Evolutionary conservation across 345 rosid species (phyloP).

Genomic region (Rubroshorea leprosula): DNA sequence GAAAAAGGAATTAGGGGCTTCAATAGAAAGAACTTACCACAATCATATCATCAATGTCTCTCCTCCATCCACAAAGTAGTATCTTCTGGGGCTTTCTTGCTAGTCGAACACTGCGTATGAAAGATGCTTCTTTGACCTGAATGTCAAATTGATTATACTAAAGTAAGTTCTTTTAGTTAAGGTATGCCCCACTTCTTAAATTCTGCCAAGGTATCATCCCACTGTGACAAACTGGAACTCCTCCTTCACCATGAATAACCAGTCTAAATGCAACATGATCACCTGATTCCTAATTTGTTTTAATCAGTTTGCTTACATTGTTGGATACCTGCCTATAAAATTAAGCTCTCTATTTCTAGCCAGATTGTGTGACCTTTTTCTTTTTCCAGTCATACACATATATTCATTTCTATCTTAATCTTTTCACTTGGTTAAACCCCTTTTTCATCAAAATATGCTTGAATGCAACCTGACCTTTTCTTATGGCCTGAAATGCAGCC

Average conservation of each 20-base stretch:
- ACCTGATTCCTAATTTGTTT: too few relatives aligned
- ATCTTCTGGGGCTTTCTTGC: constrained; percentile 77
- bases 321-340: too few relatives aligned
- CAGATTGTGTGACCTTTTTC: constrained; percentile 7
- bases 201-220: constrained; percentile 27
- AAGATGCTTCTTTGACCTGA: constrained; percentile 66
- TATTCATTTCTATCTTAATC: neutral
- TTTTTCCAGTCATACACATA: neutral
- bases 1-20: constrained; percentile 56
- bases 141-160: constrained; percentile 46
- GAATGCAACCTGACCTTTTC: constrained; percentile 8
- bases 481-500: constrained; percentile 9
- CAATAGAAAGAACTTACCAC: constrained; percentile 60
- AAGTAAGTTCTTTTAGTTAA: constrained; percentile 31
- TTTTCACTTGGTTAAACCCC: neutral
- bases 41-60: constrained; percentile 85
- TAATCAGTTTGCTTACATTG: too few relatives aligned
- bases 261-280: neutral
- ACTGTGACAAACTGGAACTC: constrained; percentile 16
- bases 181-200: constrained; percentile 24
- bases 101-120: constrained; percentile 42
- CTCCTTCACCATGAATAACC: constrained; percentile 12
- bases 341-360: too few relatives aligned
- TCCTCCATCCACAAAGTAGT: constrained; percentile 88
- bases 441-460: constrained; percentile 2